A percentile compares a stretch with the other conserved stretches of the same genome.
Evolutionary conservation across 805 yeast species (phyloP).

Genomic region (Lipomyces chichibuensis): DNA sequence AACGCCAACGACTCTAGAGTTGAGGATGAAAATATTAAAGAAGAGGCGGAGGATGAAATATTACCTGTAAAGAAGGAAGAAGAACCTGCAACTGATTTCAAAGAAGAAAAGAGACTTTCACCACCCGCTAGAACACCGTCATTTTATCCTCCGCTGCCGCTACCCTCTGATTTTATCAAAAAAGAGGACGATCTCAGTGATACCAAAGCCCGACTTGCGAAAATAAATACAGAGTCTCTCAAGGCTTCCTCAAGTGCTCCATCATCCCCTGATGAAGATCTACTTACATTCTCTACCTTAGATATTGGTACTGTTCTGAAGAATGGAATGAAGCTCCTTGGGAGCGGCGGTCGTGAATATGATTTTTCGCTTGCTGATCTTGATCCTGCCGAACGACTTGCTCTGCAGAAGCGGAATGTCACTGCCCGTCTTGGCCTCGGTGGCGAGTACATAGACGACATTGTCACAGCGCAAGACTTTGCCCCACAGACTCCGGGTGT

Average conservation of each 20-base stretch:
- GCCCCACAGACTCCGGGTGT: constrained; percentile 24
- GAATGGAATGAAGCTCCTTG: constrained; percentile 57
- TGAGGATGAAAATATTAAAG: constrained; percentile 37
- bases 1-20: constrained; percentile 44
- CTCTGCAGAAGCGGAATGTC: constrained; percentile 54
- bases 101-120: neutral
- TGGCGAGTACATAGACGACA: constrained; percentile 47
- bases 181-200: constrained; percentile 38
- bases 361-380: constrained; percentile 47
- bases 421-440: constrained; percentile 51
- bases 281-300: constrained; percentile 44
- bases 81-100: neutral
- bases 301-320: constrained; percentile 46
- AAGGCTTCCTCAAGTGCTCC: neutral
- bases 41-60: constrained; percentile 31
- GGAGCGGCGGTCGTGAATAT: constrained; percentile 59
- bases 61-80: constrained; percentile 3
- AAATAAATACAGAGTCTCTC: constrained; percentile 3
- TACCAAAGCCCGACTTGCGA: constrained; percentile 34
- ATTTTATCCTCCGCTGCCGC: constrained; percentile 20
- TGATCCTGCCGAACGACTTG: constrained; percentile 53
- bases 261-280: constrained; percentile 33
- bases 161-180: constrained; percentile 37
- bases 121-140: constrained; percentile 7
- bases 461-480: constrained; percentile 36